These are phyloP conservation scores for Fabrea salina DNA, from an alignment of 169 alveolate species.

Conservation along the genomic window DNA sequence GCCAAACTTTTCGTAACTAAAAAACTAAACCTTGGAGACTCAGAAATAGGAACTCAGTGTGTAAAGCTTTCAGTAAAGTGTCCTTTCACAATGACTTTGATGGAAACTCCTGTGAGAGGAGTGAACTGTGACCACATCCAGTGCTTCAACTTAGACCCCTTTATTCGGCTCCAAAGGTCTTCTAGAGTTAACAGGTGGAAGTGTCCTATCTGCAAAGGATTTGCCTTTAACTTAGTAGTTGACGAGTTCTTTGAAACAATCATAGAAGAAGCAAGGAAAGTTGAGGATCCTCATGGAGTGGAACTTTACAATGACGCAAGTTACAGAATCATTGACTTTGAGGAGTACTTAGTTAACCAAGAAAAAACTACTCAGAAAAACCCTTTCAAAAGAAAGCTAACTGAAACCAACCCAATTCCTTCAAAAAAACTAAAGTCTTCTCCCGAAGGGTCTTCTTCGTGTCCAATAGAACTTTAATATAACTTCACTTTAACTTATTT, in stretches of 20 bases:
- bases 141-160: constrained; percentile 89
- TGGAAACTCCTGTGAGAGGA: constrained; percentile 90
- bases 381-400: too few species aligned
- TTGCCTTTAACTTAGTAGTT: neutral
- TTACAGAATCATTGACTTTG: neutral
- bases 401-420: too few species aligned
- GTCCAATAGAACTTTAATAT: too few species aligned
- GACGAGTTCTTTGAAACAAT: constrained; percentile 7
- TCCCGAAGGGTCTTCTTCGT: too few species aligned
- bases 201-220: constrained; percentile 53
- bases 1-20: neutral
- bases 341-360: neutral
- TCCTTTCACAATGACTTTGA: constrained; percentile 53
- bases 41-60: neutral
- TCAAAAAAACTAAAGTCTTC: too few species aligned
- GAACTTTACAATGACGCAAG: neutral
- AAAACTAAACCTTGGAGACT: neutral
- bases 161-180: constrained; percentile 81
- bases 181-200: constrained; percentile 91
- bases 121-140: constrained; percentile 85
- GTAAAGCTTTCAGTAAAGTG: constrained; percentile 30
- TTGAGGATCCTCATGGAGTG: neutral
- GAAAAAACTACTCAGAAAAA: too few species aligned
- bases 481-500: too few species aligned
- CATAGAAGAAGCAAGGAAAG: neutral